Conservation (phyloP, 192 early-diverging fungal species). For the Mortierella antarctica region DNA sequence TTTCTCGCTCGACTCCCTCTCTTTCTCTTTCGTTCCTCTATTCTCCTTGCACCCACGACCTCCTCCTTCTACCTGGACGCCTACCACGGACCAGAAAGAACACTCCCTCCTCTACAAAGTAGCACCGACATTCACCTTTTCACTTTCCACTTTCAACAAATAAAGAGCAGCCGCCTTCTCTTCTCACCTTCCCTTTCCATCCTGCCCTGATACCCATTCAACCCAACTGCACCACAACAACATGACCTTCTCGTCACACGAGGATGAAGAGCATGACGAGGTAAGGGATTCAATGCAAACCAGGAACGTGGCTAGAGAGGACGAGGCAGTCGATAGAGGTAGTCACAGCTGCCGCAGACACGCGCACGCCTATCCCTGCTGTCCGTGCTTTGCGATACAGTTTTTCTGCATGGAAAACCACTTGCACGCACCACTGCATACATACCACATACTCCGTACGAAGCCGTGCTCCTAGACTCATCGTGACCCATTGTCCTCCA, state of each 20-base stretch:
- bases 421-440: not conserved
- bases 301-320: not conserved
- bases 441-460: not conserved
- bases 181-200: not conserved
- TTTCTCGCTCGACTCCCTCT: not conserved
- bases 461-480: not conserved
- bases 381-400: no score
- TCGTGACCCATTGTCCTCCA: not conserved
- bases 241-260: slow-evolving; percentile 32
- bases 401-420: not conserved
- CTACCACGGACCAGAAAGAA: no score
- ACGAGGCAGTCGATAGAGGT: not conserved
- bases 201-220: not conserved
- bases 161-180: slow-evolving; percentile 1
- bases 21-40: not conserved
- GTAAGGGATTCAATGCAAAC: slow-evolving; percentile 9
- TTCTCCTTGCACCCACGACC: not conserved
- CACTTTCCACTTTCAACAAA: not conserved
- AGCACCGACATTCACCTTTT: no score
- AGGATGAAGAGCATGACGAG: slow-evolving; percentile 33
- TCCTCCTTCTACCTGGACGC: slow-evolving; percentile 3
- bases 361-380: no score
- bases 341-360: not conserved
- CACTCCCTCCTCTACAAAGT: no score
- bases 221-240: not conserved